Percentiles rank a stretch among this genome's conserved stretches.
These are phyloP conservation scores for Calonectria multiphialidica DNA, from an alignment of 2,329 filamentous ascomycete genomes.

Conservation along the genomic window DNA sequence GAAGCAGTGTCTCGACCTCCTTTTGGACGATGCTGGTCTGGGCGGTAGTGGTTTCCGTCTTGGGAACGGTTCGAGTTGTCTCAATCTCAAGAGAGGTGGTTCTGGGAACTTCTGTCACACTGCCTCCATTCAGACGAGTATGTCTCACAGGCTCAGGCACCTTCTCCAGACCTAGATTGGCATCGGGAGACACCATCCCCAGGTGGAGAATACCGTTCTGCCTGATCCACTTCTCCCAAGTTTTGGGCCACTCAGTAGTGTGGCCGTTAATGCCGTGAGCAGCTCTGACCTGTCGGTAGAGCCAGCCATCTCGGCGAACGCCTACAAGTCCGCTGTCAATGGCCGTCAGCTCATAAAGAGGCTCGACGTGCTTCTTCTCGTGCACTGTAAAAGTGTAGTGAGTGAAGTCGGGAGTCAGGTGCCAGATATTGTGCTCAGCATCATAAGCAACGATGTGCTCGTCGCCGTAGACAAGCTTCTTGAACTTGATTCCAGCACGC, in stretches of 20 bases:
- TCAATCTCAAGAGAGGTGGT: background rate
- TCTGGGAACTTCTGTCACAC: background rate
- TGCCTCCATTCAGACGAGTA: background rate
- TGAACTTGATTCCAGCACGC: background rate
- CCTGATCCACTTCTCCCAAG: constrained; percentile 8
- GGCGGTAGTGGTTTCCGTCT: background rate
- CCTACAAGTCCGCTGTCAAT: background rate
- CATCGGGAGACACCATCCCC: background rate
- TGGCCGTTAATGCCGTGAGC: background rate
- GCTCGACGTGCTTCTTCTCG: background rate
- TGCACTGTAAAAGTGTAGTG: background rate
- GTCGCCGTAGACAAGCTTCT: background rate
- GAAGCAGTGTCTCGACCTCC: background rate
- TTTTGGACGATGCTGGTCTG: background rate
- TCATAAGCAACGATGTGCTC: background rate
- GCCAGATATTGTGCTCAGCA: background rate
- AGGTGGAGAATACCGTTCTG: constrained; percentile 7
- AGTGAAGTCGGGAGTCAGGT: background rate
- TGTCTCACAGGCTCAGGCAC: background rate
- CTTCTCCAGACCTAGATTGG: background rate
- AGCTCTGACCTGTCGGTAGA: background rate
- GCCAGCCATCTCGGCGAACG: background rate
- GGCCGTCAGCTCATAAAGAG: background rate
- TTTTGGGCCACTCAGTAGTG: background rate
- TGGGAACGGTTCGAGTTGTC: background rate